Base-by-base conservation (phyloP, 176 grass and related monocot genomes). In the Oropetium thomaeum region DNA sequence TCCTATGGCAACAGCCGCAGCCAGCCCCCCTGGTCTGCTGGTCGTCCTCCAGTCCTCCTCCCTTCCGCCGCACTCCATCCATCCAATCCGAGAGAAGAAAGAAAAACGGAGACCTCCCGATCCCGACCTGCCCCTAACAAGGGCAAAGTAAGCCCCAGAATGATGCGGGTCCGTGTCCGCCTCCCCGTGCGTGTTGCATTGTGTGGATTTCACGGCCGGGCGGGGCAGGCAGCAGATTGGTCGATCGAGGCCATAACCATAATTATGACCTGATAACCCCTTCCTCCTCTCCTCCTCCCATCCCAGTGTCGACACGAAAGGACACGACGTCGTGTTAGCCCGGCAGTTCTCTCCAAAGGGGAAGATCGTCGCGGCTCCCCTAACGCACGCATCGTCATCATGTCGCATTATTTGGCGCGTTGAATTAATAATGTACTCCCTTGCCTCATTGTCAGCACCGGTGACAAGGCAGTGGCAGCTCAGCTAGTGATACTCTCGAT, bases 151-250 rank as follows among this genome's bases (percentile, higher is more conserved):
- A n/a, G n/a, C n/a, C n/a, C n/a, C n/a, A n/a, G n/a, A n/a, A n/a
- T n/a, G n/a, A n/a, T n/a, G n/a, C n/a, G n/a, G n/a, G n/a, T n/a
- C n/a, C n/a, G n/a, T n/a, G 64, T 88, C 80, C 45, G 43, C 75
- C 75, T 79, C 75, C 37, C 62, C 75, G 80, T 26, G 80, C 38
- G 86, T 79, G 86, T 79, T 88, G 86, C 86, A 79, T 79, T 74
- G 86, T 74, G 86, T 88, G 86, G 75, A 75, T 88, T 75, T 83
- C 86, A 79, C 28, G 40, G 15, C 6, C 35, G 35, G 15, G 35
- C 35, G 35, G 41, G 75, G 8, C 80, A 74, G 74, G 74, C 79
- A 62, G n/a, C n/a, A n/a, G n/a, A n/a, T n/a, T n/a, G 69, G 17
- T 47, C 44, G 47, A 51, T 51, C 47, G 20, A 6, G n/a, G 37